Base-by-base conservation (phyloP, 2,329 filamentous ascomycete species). In the Karstenula rhodostoma region DNA sequence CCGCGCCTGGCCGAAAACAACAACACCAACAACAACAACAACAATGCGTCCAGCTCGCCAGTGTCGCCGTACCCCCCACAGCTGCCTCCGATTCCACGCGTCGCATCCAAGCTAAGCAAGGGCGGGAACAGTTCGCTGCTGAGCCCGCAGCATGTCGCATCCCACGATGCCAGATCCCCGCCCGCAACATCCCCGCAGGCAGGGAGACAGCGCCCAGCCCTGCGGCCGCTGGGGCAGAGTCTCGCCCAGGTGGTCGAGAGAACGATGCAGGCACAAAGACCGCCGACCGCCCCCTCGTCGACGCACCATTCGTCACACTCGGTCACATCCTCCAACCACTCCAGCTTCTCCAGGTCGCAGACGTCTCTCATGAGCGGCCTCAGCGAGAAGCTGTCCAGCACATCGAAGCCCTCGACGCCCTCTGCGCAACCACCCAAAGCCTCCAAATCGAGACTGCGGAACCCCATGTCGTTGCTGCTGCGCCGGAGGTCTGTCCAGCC, bases 391-490 rank as follows among this genome's bases (percentile, higher is more conserved):
- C 63, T 71, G 50, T 64, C 68, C 3, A 65, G 65, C 62, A 64
- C 58, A 23, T 63, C 70, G 15, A 74, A 70, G 57, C 33, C 63
- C n/a, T 57, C 67, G 1, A 63, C 69, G 3, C 66, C 67, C 6
- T 67, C 67, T 10, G 44, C 61, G 12, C 65, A 69, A 3, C 62
- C 71, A 23, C 60, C 60, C 47, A 79, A 78, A 66, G 63, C 66
- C 4, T 78, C 78, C 32, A 86, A 84, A 69, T 82, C 83, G 44
- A 82, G 82, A 71, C 74, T 85, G 46, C 76, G 87, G 43, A 89
- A 89, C 66, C 87, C 87, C 10, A 87, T 89, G 82, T 83, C 85
- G 6, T 77, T 89, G 15, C 76, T 89, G 49, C 84, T 85, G 65
- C 81, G 86, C 25, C 80, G 87, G 49, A 80, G 85, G 59, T 87